Evolutionary conservation across 2,329 filamentous ascomycete species (phyloP).

Genomic region (Neopestalotiopsis rosae): DNA sequence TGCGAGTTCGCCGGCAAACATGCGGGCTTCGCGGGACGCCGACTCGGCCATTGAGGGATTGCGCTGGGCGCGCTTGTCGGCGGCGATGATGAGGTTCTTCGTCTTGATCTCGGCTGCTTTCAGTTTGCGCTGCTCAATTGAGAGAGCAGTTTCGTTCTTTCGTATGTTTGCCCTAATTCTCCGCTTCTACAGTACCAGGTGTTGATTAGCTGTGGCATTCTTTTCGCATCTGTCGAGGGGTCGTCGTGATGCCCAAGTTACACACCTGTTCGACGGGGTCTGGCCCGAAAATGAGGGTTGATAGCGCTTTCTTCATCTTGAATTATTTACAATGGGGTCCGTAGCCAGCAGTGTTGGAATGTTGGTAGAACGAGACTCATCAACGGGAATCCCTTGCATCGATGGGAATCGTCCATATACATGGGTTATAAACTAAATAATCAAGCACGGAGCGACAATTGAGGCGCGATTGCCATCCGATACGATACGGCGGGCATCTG

Average conservation of each 20-base stretch:
- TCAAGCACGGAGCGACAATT: background rate
- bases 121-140: slow-evolving; percentile 65
- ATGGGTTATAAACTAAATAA: background rate
- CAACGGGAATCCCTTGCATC: background rate
- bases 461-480: background rate
- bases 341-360: background rate
- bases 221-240: background rate
- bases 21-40: slow-evolving; percentile 81
- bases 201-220: background rate
- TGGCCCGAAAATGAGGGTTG: slow-evolving; percentile 86
- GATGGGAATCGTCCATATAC: background rate
- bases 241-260: slow-evolving; percentile 18
- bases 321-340: background rate
- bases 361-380: background rate
- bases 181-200: slow-evolving; percentile 76
- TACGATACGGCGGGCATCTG: background rate
- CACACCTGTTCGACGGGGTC: slow-evolving; percentile 91
- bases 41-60: slow-evolving; percentile 81
- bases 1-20: slow-evolving; percentile 87
- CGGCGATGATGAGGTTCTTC: slow-evolving; percentile 81
- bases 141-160: slow-evolving; percentile 93
- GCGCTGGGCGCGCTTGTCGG: slow-evolving; percentile 79
- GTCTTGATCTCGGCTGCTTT: slow-evolving; percentile 77
- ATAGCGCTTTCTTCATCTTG: slow-evolving; percentile 91
- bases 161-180: slow-evolving; percentile 92